Base-by-base conservation (phyloP, 2,329 filamentous ascomycete species). In the Diaporthe sp. region DNA sequence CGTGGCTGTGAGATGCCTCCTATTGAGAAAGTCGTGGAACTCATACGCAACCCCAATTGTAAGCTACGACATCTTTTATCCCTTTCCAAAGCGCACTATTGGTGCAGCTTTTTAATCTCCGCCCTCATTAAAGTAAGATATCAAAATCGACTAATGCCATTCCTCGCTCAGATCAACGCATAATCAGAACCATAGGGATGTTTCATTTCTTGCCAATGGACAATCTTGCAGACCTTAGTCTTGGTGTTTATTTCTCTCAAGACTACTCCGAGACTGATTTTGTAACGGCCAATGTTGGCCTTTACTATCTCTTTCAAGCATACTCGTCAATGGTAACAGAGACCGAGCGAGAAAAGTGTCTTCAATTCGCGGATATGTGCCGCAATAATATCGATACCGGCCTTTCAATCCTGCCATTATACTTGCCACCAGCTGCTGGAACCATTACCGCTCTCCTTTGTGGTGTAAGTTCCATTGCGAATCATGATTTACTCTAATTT, bases 41-140 rank as follows among this genome's bases (percentile, higher is more conserved):
- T 62, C 39, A 42, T 62, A 13, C 58, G 59, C n/a, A 28, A 62
- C n/a, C 39, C 59, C n/a, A 62, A 62, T 13, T 62, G 37, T 44
- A 28, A 62, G 59, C 39, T 62, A 0, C 17, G 13, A 3, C n/a
- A 22, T 15, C 1, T 13, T 8, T 0, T 39, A 4, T 19, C 3
- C 17, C 42, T 42, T 0, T 10, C 3, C 13, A 15, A 25, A 22
- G 37, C 13, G 3, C n/a, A 25, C 25, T 34, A 19, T 19, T 12
- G 4, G 12, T 37, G 4, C 19, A 10, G 1, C 22, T n/a, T 39
- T 8, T 37, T 0, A 22, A 31, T 44, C 0, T 42, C 13, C 9
- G 19, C 39, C 5, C n/a, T 17, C n/a, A 12, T 59, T 2, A 39
- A 39, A 39, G 6, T 39, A 13, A 39, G 2, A 28, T 7, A 22